Evolutionary conservation across 208 protist species (phyloP), one percentile per base, ranked within the genome.

Genomic region (Strigomonas galati): DNA sequence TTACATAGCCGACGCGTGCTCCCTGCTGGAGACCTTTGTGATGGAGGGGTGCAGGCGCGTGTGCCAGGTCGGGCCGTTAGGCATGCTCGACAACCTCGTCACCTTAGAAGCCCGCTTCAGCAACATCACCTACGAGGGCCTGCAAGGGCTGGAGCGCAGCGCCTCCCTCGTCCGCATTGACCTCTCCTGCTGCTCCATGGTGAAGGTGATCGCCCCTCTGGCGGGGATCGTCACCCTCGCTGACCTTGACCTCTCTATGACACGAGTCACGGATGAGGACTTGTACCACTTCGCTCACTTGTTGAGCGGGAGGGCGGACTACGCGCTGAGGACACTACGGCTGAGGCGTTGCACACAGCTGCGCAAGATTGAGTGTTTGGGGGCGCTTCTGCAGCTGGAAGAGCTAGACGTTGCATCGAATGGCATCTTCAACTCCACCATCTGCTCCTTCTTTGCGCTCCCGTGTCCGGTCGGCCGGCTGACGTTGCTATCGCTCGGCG

Each of bases 111-210:
- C 19, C 9, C 48, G 15, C 9, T n/a, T n/a, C 48, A 17, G 48
- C 48, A 15, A 6, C 48, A 48, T 65, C 32, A 46, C 30, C 14
- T 64, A 56, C 44, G 61, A 58, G 35, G 54, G 32, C 31, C 32
- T 78, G 14, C 61, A 69, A 24, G 72, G 72, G 28, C 62, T 78
- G 17, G 30, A 72, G 49, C 52, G 54, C 57, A 68, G 66, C 44
- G 17, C 24, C 35, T 63, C 27, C 14, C 53, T 72, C 6, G 5
- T n/a, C 19, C 57, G 3, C 23, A 32, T 78, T 3, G 67, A 57
- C 14, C 14, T 78, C 17, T 62, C 61, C 1, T 52, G 67, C 62
- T 78, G 66, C 67, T 44, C 32, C 3, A 60, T 37, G 30, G 46
- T 78, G 51, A 49, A 37, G 44, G 62, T 21, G 54, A 69, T 72